Base-by-base conservation (phyloP, 768 basidiomycete species). In the Russula earlei region DNA sequence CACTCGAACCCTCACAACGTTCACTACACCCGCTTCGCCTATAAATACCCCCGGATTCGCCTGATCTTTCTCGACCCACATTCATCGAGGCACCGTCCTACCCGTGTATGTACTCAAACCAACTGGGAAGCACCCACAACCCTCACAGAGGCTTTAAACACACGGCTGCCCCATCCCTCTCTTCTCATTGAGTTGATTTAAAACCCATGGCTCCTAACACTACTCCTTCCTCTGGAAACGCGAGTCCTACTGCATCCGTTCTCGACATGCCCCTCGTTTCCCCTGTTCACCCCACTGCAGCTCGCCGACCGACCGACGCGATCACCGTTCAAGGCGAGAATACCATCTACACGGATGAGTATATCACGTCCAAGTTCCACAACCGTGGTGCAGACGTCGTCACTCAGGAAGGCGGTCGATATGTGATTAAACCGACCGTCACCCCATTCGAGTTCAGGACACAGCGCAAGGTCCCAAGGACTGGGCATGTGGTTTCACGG, bases 41-140 rank as follows among this genome's bases (percentile, higher is more conserved):
- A 58, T 58, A 58, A 37, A 58, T 29, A 27, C 56, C 36, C 51
- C 6, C 6, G 22, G 6, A 3, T 40, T 11, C 0, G 33, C 11
- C 34, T n/a, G 1, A 14, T 25, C n/a, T 25, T 40, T 36, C 15
- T 47, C 19, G 22, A 20, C 24, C 38, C 49, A 14, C 33, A 4
- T 8, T 11, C 52, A 37, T 37, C 50, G 17, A 34, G 11, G 27
- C 37, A 38, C 52, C 29, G 20, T 19, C 24, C 24, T 36, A 19
- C 66, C 45, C 52, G 65, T 90, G 86, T 81, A 93, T 93, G 91
- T 95, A 85, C 88, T 90, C 87, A 62, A 93, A 94, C 87, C 84
- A 85, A 71, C 86, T 93, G 64, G 84, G 85, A 72, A 87, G 85
- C 72, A 75, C 82, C 64, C 91, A 94, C 76, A 94, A 94, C 75